These are phyloP conservation scores for Plasmodium reichenowi DNA, from an alignment of 169 alveolate species.

Conservation along the genomic window DNA sequence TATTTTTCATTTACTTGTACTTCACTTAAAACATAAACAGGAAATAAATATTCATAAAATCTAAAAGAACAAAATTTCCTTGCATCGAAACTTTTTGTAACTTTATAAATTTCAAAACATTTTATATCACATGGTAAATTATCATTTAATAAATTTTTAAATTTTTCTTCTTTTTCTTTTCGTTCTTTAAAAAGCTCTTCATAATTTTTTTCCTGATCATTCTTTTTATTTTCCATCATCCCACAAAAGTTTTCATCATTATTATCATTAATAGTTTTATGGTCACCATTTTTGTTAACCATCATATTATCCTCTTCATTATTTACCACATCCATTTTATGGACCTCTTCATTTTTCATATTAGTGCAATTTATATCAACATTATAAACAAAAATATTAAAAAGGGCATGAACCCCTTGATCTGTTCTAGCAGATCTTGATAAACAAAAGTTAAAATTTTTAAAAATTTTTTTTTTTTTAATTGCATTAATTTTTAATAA, in stretches of 20 bases:
- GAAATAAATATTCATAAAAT: slow-evolving; percentile 87
- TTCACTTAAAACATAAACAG: slow-evolving; percentile 79
- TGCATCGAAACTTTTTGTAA: slow-evolving; percentile 90
- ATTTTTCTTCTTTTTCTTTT: slow-evolving; percentile 72
- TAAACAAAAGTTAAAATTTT: slow-evolving; percentile 42
- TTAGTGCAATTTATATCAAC: slow-evolving; percentile 51
- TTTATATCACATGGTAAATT: slow-evolving; percentile 82
- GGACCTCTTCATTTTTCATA: background rate
- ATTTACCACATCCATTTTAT: background rate
- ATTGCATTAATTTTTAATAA: slow-evolving; percentile 83
- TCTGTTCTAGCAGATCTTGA: slow-evolving; percentile 92
- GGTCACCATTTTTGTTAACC: background rate
- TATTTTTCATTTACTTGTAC: slow-evolving; percentile 61
- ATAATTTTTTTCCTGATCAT: background rate
- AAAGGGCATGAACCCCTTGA: slow-evolving; percentile 91
- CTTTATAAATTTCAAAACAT: slow-evolving; percentile 84
- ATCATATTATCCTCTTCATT: background rate
- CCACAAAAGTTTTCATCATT: background rate
- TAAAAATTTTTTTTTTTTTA: slow-evolving; percentile 69
- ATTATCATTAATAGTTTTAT: background rate
- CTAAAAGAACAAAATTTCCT: slow-evolving; percentile 88
- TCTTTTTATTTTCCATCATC: background rate
- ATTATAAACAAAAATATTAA: slow-evolving; percentile 82
- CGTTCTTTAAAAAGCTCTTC: slow-evolving; percentile 28
- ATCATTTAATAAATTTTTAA: slow-evolving; percentile 73